These are phyloP conservation scores for Heterococcus sp. DNA, from an alignment of 108 stramenopile species.

Conservation along the genomic window DNA sequence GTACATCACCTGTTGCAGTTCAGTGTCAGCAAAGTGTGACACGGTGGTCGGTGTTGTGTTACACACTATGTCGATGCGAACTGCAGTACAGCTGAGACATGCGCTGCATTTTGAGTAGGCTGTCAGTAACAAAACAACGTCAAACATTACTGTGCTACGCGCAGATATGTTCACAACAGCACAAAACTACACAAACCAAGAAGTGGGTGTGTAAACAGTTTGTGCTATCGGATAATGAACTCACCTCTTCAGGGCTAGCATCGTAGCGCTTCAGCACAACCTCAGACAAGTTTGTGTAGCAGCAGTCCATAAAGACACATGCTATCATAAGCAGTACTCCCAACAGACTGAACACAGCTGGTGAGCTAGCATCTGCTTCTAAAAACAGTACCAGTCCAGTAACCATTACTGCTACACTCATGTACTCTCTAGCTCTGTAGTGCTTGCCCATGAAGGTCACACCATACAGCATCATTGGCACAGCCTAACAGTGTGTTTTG, in stretches of 20 bases:
- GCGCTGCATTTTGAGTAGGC: too few species aligned
- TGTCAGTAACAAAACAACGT: not conserved
- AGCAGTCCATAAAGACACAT: not conserved
- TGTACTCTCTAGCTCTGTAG: conserved; percentile 20
- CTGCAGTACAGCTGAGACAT: too few species aligned
- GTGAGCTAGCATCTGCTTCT: conserved; percentile 24
- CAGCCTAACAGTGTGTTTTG: not conserved
- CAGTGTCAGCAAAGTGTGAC: too few species aligned
- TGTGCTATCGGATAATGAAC: too few species aligned
- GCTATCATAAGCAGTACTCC: conserved; percentile 10
- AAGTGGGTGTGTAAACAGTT: not conserved
- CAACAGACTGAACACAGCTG: conserved; percentile 14
- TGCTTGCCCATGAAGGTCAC: not conserved
- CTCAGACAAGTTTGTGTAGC: not conserved
- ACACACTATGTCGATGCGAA: too few species aligned
- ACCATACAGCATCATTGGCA: not conserved
- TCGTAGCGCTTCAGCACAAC: not conserved
- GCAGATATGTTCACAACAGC: not conserved
- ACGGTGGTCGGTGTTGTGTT: too few species aligned
- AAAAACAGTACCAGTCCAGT: conserved; percentile 28
- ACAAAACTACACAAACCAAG: not conserved
- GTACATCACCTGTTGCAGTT: not conserved
- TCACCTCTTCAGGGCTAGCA: not conserved
- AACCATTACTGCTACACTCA: conserved; percentile 20
- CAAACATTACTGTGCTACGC: not conserved